Evolutionary conservation across 2,329 filamentous ascomycete genomes (phyloP).

Genomic region (Raffaelea arxii): DNA sequence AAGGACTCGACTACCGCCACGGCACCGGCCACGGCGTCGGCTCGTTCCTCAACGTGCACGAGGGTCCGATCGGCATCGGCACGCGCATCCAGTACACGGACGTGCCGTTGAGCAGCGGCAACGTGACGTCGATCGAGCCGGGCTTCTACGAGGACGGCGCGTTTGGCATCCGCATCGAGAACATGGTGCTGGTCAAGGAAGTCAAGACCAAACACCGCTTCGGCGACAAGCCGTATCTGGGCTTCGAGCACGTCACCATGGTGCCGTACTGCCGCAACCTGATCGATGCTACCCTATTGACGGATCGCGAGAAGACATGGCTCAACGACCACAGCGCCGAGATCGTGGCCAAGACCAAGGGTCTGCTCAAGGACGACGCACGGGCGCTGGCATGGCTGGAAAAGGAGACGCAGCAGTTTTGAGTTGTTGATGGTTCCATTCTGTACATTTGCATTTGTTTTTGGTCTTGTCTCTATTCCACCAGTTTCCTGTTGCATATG

Average conservation of each 20-base stretch:
- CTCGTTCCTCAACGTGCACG: constrained; percentile 92
- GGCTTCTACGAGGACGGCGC: constrained; percentile 94
- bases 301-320: constrained; percentile 68
- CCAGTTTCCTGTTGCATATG: too few species aligned
- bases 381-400: constrained; percentile 71
- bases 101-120: constrained; percentile 79
- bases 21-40: constrained; percentile 95
- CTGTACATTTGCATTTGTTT: neutral
- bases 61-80: constrained; percentile 93
- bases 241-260: constrained; percentile 97
- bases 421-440: neutral
- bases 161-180: constrained; percentile 94
- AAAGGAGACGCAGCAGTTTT: constrained; percentile 68
- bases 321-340: constrained; percentile 77
- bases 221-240: constrained; percentile 86
- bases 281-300: constrained; percentile 66
- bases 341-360: constrained; percentile 71
- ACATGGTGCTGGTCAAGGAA: constrained; percentile 84
- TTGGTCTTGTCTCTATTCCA: too few species aligned
- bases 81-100: constrained; percentile 87
- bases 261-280: constrained; percentile 87
- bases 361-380: constrained; percentile 63
- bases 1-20: constrained; percentile 90
- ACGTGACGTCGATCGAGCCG: constrained; percentile 92
- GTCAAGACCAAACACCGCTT: constrained; percentile 81